Evolutionary conservation across 192 early-diverging fungal species (phyloP).

Genomic region (Linnemannia elongata): DNA sequence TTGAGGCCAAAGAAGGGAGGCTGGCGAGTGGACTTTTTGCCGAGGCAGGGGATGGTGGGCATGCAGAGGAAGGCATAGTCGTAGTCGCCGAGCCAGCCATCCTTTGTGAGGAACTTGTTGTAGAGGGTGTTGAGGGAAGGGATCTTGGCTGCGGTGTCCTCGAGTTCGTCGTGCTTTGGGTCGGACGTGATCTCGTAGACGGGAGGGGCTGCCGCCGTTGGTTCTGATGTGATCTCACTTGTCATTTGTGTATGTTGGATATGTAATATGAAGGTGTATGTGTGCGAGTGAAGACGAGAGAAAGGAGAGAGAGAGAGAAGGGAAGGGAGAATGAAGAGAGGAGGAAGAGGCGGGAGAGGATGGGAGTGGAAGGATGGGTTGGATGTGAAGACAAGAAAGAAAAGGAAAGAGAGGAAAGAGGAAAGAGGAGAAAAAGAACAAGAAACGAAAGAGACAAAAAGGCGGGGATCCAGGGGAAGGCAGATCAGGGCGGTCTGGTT

Average conservation of each 20-base stretch:
- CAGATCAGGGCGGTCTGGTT: neutral
- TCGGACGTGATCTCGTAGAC: slow-evolving; percentile 31
- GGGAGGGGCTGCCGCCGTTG: slow-evolving; percentile 20
- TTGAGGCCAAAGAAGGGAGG: slow-evolving; percentile 66
- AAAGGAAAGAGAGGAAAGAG: neutral
- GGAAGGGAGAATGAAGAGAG: neutral
- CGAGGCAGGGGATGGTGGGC: slow-evolving; percentile 57
- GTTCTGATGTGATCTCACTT: slow-evolving; percentile 37
- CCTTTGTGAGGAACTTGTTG: slow-evolving; percentile 50
- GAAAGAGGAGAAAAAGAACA: neutral
- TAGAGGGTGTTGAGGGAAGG: slow-evolving; percentile 28
- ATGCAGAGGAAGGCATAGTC: slow-evolving; percentile 60
- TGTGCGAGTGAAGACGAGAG: neutral
- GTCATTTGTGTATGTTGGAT: neutral
- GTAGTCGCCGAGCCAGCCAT: slow-evolving; percentile 63
- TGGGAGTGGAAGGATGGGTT: neutral
- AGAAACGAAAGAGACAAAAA: neutral
- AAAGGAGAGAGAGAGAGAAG: neutral
- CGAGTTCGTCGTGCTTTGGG: slow-evolving; percentile 30
- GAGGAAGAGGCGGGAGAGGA: neutral
- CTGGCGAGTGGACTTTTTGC: slow-evolving; percentile 37
- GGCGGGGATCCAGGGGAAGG: neutral
- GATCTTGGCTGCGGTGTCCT: slow-evolving; percentile 33
- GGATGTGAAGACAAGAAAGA: neutral
- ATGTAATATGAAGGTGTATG: neutral